Base-by-base conservation (phyloP, 148 eudicot species). In the Cornus kousa region DNA sequence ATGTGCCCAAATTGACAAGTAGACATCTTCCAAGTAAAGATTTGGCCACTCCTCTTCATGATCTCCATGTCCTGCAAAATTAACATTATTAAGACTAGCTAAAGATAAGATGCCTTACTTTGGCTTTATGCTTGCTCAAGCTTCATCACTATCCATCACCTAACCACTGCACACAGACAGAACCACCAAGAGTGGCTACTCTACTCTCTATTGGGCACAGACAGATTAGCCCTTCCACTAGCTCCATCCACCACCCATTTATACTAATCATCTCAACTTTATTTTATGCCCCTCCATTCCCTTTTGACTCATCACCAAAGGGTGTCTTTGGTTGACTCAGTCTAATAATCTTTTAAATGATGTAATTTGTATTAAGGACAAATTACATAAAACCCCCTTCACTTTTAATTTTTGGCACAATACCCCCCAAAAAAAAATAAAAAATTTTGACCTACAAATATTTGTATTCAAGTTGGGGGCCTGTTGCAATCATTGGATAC, bases 51-150 rank as follows among this genome's bases (percentile, higher is more conserved):
- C 79, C 75, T 78, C 74, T 33, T n/a, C 80, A 14, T 10, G 6
- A 28, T 28, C 28, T 28, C 62, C 10, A 33, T 68, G 40, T 73
- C 66, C 68, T 68, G 73, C 53, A 55, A 77, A 67, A 77, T 64
- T 39, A 31, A 43, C 48, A 6, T 65, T 68, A 67, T 57, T 17
- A 77, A 28, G 16, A 68, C 28, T 28, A 33, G 28, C 28, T 28
- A 28, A 28, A 79, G 48, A 65, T 79, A 79, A 79, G 76, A 79
- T 72, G 43, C 71, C 74, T 24, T 74, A 37, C 67, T 74, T 80
- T 80, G 73, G 82, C 68, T 80, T 68, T 68, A 80, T 72, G n/a
- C 64, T 74, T 73, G 46, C 60, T 72, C 76, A 73, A 64, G 65
- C 53, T 72, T 46, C 43, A 62, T 37, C 23, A 64, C 68, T 64